Conservation (phyloP, 352 stramenopile species). For the Halophytophthora batemanensis region DNA sequence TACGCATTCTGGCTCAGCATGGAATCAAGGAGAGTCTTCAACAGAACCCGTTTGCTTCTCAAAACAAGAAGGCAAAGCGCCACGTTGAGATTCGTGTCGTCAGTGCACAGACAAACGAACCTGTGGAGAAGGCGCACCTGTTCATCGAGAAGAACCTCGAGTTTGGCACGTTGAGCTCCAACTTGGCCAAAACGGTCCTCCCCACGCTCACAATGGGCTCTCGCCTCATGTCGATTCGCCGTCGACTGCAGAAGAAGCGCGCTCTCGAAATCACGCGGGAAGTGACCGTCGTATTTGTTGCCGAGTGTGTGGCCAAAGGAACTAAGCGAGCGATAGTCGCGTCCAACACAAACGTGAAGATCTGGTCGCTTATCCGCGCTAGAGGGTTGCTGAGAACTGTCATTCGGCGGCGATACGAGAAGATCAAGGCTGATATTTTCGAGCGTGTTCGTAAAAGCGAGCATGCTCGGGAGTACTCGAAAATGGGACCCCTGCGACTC, state of each 20-base stretch:
- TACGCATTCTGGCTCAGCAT: constrained; percentile 42
- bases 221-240: constrained; percentile 55
- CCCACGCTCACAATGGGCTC: constrained; percentile 66
- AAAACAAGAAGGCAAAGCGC: constrained; percentile 44
- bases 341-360: constrained; percentile 36
- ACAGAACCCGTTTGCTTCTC: constrained; percentile 50
- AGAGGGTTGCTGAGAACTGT: constrained; percentile 38
- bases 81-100: constrained; percentile 49
- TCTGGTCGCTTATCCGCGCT: constrained; percentile 43
- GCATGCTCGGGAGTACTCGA: constrained; percentile 51
- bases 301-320: constrained; percentile 29
- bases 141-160: constrained; percentile 60
- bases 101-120: constrained; percentile 45
- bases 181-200: constrained; percentile 57
- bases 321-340: constrained; percentile 31
- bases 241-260: constrained; percentile 50
- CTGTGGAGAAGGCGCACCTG: constrained; percentile 45
- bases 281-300: constrained; percentile 26
- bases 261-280: constrained; percentile 28
- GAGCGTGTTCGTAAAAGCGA: constrained; percentile 54
- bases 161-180: constrained; percentile 34
- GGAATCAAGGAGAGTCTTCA: constrained; percentile 69
- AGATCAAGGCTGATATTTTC: constrained; percentile 37
- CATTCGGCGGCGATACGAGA: constrained; percentile 50
- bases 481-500: constrained; percentile 41